These are phyloP conservation scores for Thermothelomyces thermophilus DNA, from an alignment of 2,329 filamentous ascomycete genomes.

Conservation along the genomic window DNA sequence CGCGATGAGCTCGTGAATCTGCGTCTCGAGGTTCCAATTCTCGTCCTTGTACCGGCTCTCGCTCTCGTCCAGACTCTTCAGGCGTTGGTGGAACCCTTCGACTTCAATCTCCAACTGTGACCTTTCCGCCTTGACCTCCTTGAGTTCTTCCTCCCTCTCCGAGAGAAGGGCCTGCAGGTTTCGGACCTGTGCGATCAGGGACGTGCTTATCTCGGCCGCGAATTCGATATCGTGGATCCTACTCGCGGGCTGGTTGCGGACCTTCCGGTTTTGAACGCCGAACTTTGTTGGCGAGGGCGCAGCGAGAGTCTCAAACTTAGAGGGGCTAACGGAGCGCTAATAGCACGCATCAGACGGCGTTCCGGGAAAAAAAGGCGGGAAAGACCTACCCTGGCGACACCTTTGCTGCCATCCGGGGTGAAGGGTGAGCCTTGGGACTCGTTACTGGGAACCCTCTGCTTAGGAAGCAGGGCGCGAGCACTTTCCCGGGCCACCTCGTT, in stretches of 20 bases:
- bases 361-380: background rate
- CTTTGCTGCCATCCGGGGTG: constrained; percentile 42
- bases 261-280: constrained; percentile 76
- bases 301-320: constrained; percentile 77
- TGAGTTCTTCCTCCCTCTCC: constrained; percentile 83
- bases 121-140: constrained; percentile 65
- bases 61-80: constrained; percentile 82
- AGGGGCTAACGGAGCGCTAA: constrained; percentile 64
- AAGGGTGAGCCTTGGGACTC: constrained; percentile 52
- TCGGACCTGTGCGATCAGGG: constrained; percentile 85
- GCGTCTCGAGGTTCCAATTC: constrained; percentile 95
- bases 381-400: constrained; percentile 47
- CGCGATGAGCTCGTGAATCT: constrained; percentile 74
- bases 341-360: constrained; percentile 13
- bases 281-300: constrained; percentile 85
- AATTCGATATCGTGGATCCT: constrained; percentile 95
- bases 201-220: constrained; percentile 95
- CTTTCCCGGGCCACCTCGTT: constrained; percentile 89
- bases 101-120: constrained; percentile 76
- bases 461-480: constrained; percentile 78
- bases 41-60: constrained; percentile 97
- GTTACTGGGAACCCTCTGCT: constrained; percentile 70
- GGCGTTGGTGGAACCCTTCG: constrained; percentile 69
- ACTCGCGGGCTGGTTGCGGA: constrained; percentile 82
- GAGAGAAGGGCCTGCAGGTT: constrained; percentile 78